A percentile compares a stretch with the other conserved stretches of the same genome.
Evolutionary conservation across 352 stramenopile genomes (phyloP).

Genomic region (Pythium rishiriense): DNA sequence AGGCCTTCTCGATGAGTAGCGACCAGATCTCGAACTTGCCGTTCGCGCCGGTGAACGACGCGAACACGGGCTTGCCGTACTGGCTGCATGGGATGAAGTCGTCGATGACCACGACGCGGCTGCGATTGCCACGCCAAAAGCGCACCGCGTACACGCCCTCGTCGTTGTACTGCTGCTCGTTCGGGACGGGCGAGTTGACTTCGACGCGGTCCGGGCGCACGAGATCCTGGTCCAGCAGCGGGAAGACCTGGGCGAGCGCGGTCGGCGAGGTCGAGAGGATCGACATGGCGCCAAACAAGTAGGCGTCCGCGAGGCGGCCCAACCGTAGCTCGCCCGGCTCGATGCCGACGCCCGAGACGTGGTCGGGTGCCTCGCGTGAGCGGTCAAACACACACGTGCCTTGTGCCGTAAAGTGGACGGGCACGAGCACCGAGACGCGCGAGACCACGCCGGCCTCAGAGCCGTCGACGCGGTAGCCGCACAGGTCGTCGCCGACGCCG

Average conservation of each 20-base stretch:
- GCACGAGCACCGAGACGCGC: slow-evolving; percentile 74
- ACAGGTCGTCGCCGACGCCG: slow-evolving; percentile 64
- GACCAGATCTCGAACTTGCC: slow-evolving; percentile 93
- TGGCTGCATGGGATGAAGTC: slow-evolving; percentile 85
- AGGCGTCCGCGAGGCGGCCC: slow-evolving; percentile 71
- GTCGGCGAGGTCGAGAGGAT: slow-evolving; percentile 80
- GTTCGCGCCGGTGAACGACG: slow-evolving; percentile 77
- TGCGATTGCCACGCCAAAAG: slow-evolving; percentile 85
- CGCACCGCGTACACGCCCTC: slow-evolving; percentile 86
- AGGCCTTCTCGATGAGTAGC: slow-evolving; percentile 94
- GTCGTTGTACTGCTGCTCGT: slow-evolving; percentile 88
- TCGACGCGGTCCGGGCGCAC: slow-evolving; percentile 62
- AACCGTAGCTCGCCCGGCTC: slow-evolving; percentile 59
- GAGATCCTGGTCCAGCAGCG: slow-evolving; percentile 61
- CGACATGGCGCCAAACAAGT: slow-evolving; percentile 80
- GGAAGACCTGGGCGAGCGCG: slow-evolving; percentile 73
- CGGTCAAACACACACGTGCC: slow-evolving; percentile 82
- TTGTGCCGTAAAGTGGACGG: slow-evolving; percentile 76
- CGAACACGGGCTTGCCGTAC: slow-evolving; percentile 84
- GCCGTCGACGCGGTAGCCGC: slow-evolving; percentile 65
- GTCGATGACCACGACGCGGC: slow-evolving; percentile 77
- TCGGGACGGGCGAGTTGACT: slow-evolving; percentile 43
- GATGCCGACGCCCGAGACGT: slow-evolving; percentile 72
- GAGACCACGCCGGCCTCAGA: slow-evolving; percentile 57
- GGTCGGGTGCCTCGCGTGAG: slow-evolving; percentile 47